Conservation (phyloP, 495 filamentous ascomycete species). For the Extremus antarcticus region DNA sequence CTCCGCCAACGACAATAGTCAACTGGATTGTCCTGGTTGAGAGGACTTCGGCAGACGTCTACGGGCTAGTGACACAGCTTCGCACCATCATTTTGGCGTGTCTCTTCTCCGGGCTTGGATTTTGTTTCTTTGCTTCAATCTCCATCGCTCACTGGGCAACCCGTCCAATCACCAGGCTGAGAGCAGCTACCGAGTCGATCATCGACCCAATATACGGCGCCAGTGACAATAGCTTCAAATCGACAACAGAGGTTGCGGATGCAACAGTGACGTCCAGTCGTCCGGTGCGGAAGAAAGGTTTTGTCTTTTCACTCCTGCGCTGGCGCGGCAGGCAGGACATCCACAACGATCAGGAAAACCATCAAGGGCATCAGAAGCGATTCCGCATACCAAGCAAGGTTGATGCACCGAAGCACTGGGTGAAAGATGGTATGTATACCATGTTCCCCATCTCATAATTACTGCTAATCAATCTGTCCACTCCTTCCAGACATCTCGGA, state of each 20-base stretch:
- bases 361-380: constrained; percentile 37
- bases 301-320: constrained; percentile 24
- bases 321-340: constrained; percentile 24
- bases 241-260: too few species aligned
- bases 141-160: too few species aligned
- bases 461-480: neutral
- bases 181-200: too few species aligned
- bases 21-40: too few species aligned
- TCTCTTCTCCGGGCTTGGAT: too few species aligned
- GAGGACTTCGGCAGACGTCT: too few species aligned
- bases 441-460: neutral
- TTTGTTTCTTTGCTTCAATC: too few species aligned
- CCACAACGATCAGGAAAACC: constrained; percentile 19
- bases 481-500: constrained; percentile 56
- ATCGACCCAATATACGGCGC: too few species aligned
- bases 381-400: constrained; percentile 80
- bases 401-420: constrained; percentile 54
- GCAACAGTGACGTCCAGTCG: constrained; percentile 22
- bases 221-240: too few species aligned
- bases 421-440: constrained; percentile 45
- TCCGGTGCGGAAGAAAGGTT: constrained; percentile 30
- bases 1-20: neutral
- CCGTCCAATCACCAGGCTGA: too few species aligned
- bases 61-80: too few species aligned
- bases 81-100: too few species aligned